phyloP scores from a whole-genome alignment of 2,329 filamentous ascomycete species.

The Phaeophleospora eucalypticola region DNA sequence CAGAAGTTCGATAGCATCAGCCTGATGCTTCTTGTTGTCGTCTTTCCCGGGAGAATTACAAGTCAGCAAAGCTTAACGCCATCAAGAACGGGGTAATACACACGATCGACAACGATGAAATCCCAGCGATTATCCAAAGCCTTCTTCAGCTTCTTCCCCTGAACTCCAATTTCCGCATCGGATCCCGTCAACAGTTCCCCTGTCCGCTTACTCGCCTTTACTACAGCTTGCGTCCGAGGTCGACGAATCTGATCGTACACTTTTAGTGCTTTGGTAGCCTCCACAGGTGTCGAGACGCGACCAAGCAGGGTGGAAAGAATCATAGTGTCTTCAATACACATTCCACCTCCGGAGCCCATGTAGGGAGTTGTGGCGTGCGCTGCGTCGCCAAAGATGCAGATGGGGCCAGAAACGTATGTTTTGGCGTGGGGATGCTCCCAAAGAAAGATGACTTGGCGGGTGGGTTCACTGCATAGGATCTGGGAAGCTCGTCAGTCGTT shows the following conservation, averaged over 20 bases:
- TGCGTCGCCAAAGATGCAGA: constrained; percentile 7
- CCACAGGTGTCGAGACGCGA: constrained; percentile 2
- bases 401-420: background rate
- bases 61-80: too few species aligned
- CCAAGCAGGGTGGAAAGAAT: constrained; percentile 3
- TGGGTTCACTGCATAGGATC: background rate
- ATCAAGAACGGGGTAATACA: too few species aligned
- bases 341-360: background rate
- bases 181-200: constrained; percentile 11
- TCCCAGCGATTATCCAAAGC: constrained; percentile 12
- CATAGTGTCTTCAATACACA: constrained; percentile 2
- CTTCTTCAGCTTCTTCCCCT: constrained; percentile 6
- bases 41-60: too few species aligned
- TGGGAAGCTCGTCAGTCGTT: background rate
- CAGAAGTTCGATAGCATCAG: background rate
- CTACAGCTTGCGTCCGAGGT: constrained; percentile 11
- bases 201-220: constrained; percentile 7
- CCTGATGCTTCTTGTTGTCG: background rate
- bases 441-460: background rate
- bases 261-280: background rate
- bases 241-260: constrained; percentile 13
- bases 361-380: constrained; percentile 1
- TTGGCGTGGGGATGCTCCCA: constrained; percentile 1
- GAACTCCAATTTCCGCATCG: constrained; percentile 9
- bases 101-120: constrained; percentile 4